These are phyloP conservation scores for Miscanthus lutarioriparius DNA, from an alignment of 176 grass and related monocot genomes.

Conservation along the genomic window DNA sequence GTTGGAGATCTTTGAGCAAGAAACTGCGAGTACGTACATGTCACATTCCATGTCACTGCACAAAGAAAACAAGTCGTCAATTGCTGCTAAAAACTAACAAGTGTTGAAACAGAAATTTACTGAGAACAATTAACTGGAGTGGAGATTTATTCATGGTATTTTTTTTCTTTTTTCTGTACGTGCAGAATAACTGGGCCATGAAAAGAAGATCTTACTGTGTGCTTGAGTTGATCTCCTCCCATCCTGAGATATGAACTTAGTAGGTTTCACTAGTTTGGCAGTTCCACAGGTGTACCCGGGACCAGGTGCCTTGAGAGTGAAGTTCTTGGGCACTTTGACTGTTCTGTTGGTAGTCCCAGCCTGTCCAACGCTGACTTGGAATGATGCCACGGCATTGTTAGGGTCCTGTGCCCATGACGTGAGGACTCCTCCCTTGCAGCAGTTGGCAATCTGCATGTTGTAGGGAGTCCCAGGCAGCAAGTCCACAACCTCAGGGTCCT, in stretches of 20 bases:
- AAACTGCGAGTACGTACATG: constrained; percentile 80
- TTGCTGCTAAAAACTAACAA: not conserved
- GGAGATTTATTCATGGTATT: no score
- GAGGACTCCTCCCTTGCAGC: constrained; percentile 69
- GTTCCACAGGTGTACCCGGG: constrained; percentile 70
- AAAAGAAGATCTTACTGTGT: constrained; percentile 43
- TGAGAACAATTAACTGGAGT: not conserved
- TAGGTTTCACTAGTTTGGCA: constrained; percentile 61
- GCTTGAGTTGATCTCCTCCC: constrained; percentile 74
- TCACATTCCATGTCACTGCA: constrained; percentile 85
- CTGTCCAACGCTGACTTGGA: constrained; percentile 67
- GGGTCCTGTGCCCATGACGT: constrained; percentile 59
- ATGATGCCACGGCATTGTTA: constrained; percentile 57
- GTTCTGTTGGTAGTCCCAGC: constrained; percentile 70
- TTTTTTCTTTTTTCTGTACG: no score
- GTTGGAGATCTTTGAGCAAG: constrained; percentile 56
- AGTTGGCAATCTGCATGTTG: constrained; percentile 68
- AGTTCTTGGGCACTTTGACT: constrained; percentile 43
- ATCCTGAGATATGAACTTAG: constrained; percentile 57
- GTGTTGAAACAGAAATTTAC: no score
- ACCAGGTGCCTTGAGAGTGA: constrained; percentile 58
- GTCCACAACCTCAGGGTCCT: not conserved
- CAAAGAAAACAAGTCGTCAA: constrained; percentile 13
- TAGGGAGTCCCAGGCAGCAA: constrained; percentile 58
- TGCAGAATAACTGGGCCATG: not conserved